Conservation (phyloP, 805 yeast species). For the Yarrowia hollandica region DNA sequence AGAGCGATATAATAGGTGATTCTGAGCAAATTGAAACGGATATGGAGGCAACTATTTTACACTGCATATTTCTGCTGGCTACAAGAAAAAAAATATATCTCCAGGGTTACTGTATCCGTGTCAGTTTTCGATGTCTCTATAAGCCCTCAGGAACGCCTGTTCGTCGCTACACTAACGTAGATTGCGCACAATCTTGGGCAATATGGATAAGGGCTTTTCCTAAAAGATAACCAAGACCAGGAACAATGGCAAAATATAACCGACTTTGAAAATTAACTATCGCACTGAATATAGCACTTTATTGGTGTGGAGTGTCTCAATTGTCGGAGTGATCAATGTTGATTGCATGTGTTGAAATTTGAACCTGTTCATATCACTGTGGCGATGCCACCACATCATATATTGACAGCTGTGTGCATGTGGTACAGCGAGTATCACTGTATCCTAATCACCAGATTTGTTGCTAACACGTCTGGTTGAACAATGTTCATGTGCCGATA, state of each 20-base stretch:
- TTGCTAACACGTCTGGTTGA: no score
- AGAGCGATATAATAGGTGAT: neutral
- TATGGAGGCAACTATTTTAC: neutral
- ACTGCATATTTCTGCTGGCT: no score
- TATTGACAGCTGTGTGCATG: neutral
- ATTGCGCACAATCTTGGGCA: conserved; percentile 27
- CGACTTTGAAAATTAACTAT: neutral
- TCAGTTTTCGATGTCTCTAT: neutral
- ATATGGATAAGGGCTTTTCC: conserved; percentile 27
- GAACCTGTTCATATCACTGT: no score
- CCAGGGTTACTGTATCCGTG: neutral
- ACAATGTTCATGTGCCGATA: no score
- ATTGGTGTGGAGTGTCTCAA: no score
- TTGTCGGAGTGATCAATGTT: neutral
- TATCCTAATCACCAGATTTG: no score
- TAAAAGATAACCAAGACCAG: neutral
- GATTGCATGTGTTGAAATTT: neutral
- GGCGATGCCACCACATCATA: neutral
- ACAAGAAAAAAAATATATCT: no score
- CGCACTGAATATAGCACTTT: no score
- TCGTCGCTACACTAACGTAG: conserved; percentile 8
- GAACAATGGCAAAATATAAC: conserved; percentile 8
- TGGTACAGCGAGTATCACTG: neutral
- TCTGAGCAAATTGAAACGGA: neutral
- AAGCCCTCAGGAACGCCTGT: conserved; percentile 22